Evolutionary conservation across 345 rosid species (phyloP).

Genomic region (Cardamine resedifolia): DNA sequence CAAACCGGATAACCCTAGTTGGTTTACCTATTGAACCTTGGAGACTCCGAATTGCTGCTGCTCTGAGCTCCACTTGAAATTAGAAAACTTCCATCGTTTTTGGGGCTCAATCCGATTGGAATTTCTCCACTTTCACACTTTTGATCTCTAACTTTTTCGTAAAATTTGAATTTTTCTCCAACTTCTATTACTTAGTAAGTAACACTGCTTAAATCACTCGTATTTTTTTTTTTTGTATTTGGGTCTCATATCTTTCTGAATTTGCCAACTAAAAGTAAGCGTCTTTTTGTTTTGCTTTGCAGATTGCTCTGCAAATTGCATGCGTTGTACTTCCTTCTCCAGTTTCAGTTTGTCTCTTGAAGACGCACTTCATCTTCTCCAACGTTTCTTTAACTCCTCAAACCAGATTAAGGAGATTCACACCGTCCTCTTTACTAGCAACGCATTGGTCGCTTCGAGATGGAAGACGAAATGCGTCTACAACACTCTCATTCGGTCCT

Average conservation of each 20-base stretch:
- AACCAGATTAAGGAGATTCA: conserved; percentile 62
- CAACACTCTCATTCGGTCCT: conserved; percentile 62
- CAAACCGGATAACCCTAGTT: conserved; percentile 20
- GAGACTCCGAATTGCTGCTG: conserved; percentile 1
- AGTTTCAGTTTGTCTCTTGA: conserved; percentile 36
- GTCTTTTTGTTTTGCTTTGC: not conserved
- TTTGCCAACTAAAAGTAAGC: not conserved
- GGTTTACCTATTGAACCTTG: not conserved
- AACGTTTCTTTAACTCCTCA: conserved; percentile 41
- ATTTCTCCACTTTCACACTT: conserved; percentile 3
- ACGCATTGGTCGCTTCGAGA: conserved; percentile 30
- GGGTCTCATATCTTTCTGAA: not conserved
- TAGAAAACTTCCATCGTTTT: not conserved
- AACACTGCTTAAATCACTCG: not conserved
- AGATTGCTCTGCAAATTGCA: conserved; percentile 16
- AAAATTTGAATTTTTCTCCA: not conserved
- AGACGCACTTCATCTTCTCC: conserved; percentile 54
- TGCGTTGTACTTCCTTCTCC: conserved; percentile 13
- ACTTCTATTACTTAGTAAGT: conserved; percentile 2
- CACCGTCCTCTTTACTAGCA: conserved; percentile 41
- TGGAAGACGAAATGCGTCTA: conserved; percentile 48
- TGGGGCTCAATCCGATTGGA: not conserved
- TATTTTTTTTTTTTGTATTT: not conserved
- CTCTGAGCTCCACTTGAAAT: not conserved
- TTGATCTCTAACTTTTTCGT: not conserved